Evolutionary conservation across 2,329 filamentous ascomycete species (phyloP).

Genomic region (Cladosporium halotolerans): DNA sequence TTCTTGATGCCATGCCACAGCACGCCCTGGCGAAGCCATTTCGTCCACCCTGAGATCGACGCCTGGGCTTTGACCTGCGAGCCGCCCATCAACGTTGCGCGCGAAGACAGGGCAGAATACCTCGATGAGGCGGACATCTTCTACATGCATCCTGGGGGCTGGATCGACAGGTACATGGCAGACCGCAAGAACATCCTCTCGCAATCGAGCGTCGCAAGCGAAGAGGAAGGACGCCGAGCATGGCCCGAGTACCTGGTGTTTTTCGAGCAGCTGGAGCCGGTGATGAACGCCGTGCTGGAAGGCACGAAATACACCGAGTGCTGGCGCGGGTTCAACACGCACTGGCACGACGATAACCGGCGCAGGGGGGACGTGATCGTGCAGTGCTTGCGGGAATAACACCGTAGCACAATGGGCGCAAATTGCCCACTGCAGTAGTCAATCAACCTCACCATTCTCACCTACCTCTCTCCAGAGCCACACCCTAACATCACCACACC

Average conservation of each 20-base stretch:
- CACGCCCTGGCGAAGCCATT: slow-evolving; percentile 87
- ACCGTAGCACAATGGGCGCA: too few species aligned
- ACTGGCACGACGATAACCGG: slow-evolving; percentile 58
- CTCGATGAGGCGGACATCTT: slow-evolving; percentile 88
- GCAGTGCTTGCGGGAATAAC: slow-evolving; percentile 35
- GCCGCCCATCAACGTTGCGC: slow-evolving; percentile 67
- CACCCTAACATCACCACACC: too few species aligned
- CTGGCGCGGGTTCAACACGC: slow-evolving; percentile 55
- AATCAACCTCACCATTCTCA: too few species aligned
- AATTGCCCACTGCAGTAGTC: too few species aligned
- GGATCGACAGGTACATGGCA: slow-evolving; percentile 39
- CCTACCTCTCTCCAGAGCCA: too few species aligned
- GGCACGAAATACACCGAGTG: slow-evolving; percentile 50
- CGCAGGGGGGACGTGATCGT: slow-evolving; percentile 57
- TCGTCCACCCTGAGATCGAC: slow-evolving; percentile 66
- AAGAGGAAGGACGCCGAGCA: slow-evolving; percentile 15
- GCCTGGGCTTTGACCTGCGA: slow-evolving; percentile 88
- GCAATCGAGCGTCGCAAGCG: slow-evolving; percentile 9
- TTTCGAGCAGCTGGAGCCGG: slow-evolving; percentile 52
- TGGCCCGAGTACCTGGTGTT: slow-evolving; percentile 47
- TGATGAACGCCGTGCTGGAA: slow-evolving; percentile 39
- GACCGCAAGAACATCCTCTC: slow-evolving; percentile 17
- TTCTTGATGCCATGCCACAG: slow-evolving; percentile 96
- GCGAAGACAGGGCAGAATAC: slow-evolving; percentile 60
- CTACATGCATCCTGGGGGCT: slow-evolving; percentile 56